Base-by-base conservation (phyloP, 2,329 filamentous ascomycete species). In the Amphichorda felina region DNA sequence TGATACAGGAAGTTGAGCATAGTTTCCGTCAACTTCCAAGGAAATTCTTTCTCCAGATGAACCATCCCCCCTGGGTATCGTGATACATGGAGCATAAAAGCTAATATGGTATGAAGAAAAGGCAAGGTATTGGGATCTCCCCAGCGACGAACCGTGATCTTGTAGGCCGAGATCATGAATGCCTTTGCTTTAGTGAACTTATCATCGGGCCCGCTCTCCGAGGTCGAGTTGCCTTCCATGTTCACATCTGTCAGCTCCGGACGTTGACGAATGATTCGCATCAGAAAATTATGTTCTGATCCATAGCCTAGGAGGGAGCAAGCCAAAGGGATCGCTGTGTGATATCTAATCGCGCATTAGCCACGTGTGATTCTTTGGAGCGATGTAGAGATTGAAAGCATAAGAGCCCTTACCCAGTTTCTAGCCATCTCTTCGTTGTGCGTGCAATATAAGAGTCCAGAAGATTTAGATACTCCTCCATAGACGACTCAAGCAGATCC, bases 81-180 rank as follows among this genome's bases (percentile, higher is more conserved):
- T 2, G 59, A 55, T 32, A 76, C 49, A 18, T 66, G 59, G 3
- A 55, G 46, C 7, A 83, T 48, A 44, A 81, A 82, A 0, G 72
- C 67, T 18, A 85, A 56, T 4, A 69, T 66, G 0, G 74, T 66
- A 43, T 84, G 78, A 0, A 81, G 46, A 46, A 74, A 81, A 0
- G 77, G 68, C 2, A 82, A 57, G 3, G 74, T 67, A 40, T 77
- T 75, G 3, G 63, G 57, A 30, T 81, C 75, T 0, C 66, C 68
- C 19, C 66, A 61, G 0, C 75, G 63, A 2, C 55, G 51, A 7
- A 78, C 59, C 1, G 71, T 61, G 2, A 72, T 50, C 3, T 53
- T 43, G 27, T 69, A 62, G 0, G 64, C 71, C 2, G 56, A 49
- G 24, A 59, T 55, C 2, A 59, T 56, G 25, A 79, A 57, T 0